Percentiles rank a stretch among this genome's conserved stretches.
Conservation (phyloP, 768 basidiomycete genomes). For the Leccinum arenicola region DNA sequence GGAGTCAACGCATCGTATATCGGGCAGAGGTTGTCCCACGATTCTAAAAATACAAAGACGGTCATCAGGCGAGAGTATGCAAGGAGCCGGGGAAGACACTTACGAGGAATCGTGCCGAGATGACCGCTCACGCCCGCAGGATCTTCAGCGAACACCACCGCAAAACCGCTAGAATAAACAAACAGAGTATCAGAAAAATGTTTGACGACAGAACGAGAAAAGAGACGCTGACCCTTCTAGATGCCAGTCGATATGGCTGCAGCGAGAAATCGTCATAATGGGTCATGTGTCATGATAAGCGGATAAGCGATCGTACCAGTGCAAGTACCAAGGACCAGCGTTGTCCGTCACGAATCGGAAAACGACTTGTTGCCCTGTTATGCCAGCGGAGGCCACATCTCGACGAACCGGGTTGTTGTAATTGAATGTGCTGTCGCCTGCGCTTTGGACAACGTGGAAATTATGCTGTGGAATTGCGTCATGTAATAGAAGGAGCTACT, state of each 20-base stretch:
- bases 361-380: conserved; percentile 40
- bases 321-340: conserved; percentile 55
- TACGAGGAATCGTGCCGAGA: conserved; percentile 19
- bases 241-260: conserved; percentile 32
- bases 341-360: conserved; percentile 64
- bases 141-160: conserved; percentile 26
- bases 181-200: not conserved
- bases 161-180: conserved; percentile 21
- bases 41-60: conserved; percentile 14
- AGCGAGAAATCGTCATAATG: conserved; percentile 3
- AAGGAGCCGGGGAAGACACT: not conserved
- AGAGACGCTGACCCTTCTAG: conserved; percentile 19
- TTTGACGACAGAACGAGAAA: not conserved
- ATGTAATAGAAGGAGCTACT: not conserved
- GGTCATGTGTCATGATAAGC: not conserved
- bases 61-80: not conserved
- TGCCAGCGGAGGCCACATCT: conserved; percentile 28
- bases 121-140: conserved; percentile 18
- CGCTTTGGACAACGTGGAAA: conserved; percentile 36
- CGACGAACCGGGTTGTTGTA: conserved; percentile 36
- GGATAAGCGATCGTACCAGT: conserved; percentile 28
- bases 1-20: conserved; percentile 16
- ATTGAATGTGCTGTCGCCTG: conserved; percentile 28
- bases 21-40: conserved; percentile 29
- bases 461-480: conserved; percentile 26